Evolutionary conservation across 371 early-diverging fungal species (phyloP), one percentile per base, ranked within the genome.

Genomic region (Rhizopus stolonifer): DNA sequence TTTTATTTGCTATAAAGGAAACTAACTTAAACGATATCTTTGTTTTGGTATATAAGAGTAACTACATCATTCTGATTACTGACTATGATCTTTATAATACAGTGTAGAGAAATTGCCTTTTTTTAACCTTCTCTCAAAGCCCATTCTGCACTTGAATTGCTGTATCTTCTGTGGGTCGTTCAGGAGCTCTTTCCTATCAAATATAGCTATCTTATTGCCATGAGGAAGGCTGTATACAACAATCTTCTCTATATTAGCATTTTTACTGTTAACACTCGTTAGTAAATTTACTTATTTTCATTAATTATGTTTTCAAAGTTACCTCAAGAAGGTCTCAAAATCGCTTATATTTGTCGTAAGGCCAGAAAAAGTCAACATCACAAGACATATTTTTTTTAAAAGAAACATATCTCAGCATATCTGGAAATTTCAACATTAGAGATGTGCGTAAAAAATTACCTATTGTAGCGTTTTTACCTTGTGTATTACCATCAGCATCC

Each of bases 401-500:
- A 50, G 46, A 46, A 4, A 52, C 22, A 24, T 52, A 47, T 49
- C 34, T 34, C 46, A 58, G 24, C 52, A 58, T 58, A 23, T 34
- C 52, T 59, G 46, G 34, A 31, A 38, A 45, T 33, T 39, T 52
- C 21, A 46, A 59, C 19, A 39, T 52, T 49, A 52, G 32, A 42
- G 45, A 26, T 43, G 25, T 43, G 52, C 10, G 15, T 49, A 52
- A 53, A 46, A 44, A 23, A 46, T 22, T 58, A 26, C 45, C 34
- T 24, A 51, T 34, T 44, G 24, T 36, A 29, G 23, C 46, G 31
- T 50, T 54, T 60, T 60, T 54, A 60, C 54, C 53, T 46, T 54
- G 54, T 14, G 50, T 54, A 45, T 54, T 49, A 34, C 60, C 57
- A 49, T 49, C 54, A n/a, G n/a, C n/a, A n/a, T n/a, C n/a, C n/a